A percentile compares a stretch with the other conserved stretches of the same genome.
phyloP scores from a whole-genome alignment of 441 rosid species.

The Corymbia calophylla region DNA sequence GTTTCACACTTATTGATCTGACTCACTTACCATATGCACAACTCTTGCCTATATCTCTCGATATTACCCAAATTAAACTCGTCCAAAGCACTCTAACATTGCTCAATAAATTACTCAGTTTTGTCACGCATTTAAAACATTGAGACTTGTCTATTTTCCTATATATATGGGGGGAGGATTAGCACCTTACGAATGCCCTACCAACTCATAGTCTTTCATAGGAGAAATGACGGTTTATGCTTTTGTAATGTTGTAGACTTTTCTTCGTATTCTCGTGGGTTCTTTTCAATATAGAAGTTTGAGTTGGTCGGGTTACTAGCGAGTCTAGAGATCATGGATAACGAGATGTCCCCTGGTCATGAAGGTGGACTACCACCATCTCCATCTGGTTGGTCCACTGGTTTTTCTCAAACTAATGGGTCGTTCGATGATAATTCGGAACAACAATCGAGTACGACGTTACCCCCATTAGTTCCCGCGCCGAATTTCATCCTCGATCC shows the following conservation, averaged over 20 bases:
- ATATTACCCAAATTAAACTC: background rate
- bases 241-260: background rate
- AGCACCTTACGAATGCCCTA: background rate
- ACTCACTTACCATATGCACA: background rate
- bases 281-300: background rate
- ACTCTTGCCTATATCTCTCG: background rate
- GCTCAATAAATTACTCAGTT: background rate
- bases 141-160: background rate
- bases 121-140: background rate
- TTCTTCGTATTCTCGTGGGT: background rate
- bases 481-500: background rate
- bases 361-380: background rate
- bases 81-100: background rate
- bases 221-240: background rate
- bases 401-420: background rate
- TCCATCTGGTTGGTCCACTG: background rate
- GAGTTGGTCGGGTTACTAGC: background rate
- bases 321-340: background rate
- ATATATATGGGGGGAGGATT: background rate
- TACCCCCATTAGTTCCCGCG: background rate
- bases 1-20: background rate
- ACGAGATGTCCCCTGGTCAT: background rate
- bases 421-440: background rate
- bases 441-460: background rate
- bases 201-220: background rate